phyloP scores from a whole-genome alignment of 129 eudicot genomes.

The Pulicaria dysenterica region DNA sequence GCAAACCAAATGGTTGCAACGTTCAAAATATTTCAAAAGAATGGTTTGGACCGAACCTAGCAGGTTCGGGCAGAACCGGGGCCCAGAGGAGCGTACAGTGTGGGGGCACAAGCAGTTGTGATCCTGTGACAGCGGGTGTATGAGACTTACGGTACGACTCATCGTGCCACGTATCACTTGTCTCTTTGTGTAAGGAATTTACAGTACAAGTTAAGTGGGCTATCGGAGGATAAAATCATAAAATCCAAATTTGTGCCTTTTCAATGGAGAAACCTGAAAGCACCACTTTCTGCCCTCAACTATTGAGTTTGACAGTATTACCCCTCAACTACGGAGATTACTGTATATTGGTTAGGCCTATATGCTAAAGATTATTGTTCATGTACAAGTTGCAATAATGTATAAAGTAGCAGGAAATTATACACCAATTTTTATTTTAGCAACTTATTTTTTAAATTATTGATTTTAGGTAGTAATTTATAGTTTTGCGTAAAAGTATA shows the following conservation, averaged over 20 bases:
- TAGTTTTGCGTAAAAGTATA: too few species aligned
- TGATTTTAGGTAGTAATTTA: too few species aligned
- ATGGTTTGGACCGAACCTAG: conserved; percentile 53
- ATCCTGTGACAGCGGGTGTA: not conserved
- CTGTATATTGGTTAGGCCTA: not conserved
- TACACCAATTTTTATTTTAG: too few species aligned
- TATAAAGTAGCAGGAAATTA: too few species aligned
- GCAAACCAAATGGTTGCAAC: conserved; percentile 9
- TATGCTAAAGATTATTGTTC: not conserved
- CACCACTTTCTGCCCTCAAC: not conserved
- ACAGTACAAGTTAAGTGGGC: conserved; percentile 27
- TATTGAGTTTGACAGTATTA: too few species aligned
- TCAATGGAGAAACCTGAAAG: conserved; percentile 1
- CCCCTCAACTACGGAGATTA: too few species aligned
- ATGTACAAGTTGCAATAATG: too few species aligned
- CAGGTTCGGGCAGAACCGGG: conserved; percentile 40
- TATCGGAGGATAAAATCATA: conserved; percentile 2
- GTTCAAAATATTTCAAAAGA: conserved; percentile 55
- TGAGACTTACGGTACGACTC: conserved; percentile 24
- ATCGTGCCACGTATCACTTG: conserved; percentile 15
- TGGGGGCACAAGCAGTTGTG: conserved; percentile 25
- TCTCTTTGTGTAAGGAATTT: conserved; percentile 20
- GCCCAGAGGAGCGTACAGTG: conserved; percentile 38
- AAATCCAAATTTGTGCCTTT: conserved; percentile 10
- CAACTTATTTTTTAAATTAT: too few species aligned